Percentiles rank a stretch among this genome's conserved stretches.
phyloP scores from a whole-genome alignment of 2,329 filamentous ascomycete genomes.

The Colletotrichum gloeosporioides region DNA sequence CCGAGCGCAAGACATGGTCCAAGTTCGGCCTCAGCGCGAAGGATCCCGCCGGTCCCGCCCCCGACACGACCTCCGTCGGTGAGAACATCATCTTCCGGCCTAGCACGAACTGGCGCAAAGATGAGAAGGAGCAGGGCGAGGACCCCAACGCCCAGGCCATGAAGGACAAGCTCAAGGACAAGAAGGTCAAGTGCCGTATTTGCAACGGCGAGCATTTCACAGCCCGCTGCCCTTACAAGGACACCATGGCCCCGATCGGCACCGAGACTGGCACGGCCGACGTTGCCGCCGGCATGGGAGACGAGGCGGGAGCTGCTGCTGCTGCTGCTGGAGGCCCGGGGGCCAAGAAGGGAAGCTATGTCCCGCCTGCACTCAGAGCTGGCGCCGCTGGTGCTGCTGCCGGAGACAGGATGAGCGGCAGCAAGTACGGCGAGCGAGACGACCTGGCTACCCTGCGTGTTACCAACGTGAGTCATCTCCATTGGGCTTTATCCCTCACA shows the following conservation, averaged over 20 bases:
- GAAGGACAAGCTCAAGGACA: slow-evolving; percentile 91
- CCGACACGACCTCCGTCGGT: slow-evolving; percentile 89
- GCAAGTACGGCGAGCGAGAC: slow-evolving; percentile 89
- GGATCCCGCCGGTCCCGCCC: slow-evolving; percentile 80
- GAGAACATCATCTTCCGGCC: slow-evolving; percentile 99
- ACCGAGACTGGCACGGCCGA: slow-evolving; percentile 58
- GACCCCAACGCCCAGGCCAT: slow-evolving; percentile 75
- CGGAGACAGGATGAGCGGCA: slow-evolving; percentile 84
- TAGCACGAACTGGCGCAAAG: slow-evolving; percentile 91
- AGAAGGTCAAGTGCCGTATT: slow-evolving; percentile 99
- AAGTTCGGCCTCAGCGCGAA: slow-evolving; percentile 94
- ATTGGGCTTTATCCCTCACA: neutral
- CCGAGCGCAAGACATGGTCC: slow-evolving; percentile 88
- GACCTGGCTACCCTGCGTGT: slow-evolving; percentile 95
- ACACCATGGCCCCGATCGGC: slow-evolving; percentile 92
- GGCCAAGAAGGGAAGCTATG: slow-evolving; percentile 83
- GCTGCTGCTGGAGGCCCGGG: slow-evolving; percentile 65
- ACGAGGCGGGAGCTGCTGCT: slow-evolving; percentile 50
- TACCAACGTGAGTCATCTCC: slow-evolving; percentile 79
- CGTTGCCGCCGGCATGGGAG: slow-evolving; percentile 59
- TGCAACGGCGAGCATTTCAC: slow-evolving; percentile 99
- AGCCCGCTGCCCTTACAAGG: slow-evolving; percentile 98
- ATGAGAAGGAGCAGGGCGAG: slow-evolving; percentile 81
- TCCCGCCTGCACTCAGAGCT: slow-evolving; percentile 90
- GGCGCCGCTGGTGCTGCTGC: slow-evolving; percentile 59